Base-by-base conservation (phyloP, 176 grass and related monocot species). In the Oryza glumipatula region DNA sequence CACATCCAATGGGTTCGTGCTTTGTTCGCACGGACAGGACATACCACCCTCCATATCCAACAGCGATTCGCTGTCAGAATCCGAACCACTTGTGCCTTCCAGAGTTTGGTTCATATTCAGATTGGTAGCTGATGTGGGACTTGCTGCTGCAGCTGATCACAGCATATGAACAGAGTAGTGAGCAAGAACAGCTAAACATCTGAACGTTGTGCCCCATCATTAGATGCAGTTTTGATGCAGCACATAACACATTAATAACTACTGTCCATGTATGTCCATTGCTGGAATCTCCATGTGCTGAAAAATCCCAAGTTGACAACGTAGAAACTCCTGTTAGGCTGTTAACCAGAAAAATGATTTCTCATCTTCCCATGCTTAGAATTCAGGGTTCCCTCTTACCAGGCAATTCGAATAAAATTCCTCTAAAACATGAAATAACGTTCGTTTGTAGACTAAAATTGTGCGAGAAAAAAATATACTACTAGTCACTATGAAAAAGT, bases 101-200 rank as follows among this genome's bases (percentile, higher is more conserved):
- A 86, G 67, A 66, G 87, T 64, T 75, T 92, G 89, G 45, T 81
- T 92, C 44, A 79, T 84, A 22, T 43, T 88, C 7, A 85, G 83
- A 77, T 94, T 92, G 74, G 89, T 90, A 16, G 92, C 86, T 16
- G 96, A 98, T 72, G 88, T 92, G 52, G 91, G 96, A 69, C 89
- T 98, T 56, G 83, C 91, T 16, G 39, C 1, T 41, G 87, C 89
- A 60, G 77, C 93, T 86, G 66, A 58, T 54, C 52, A 58, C 43
- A 52, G 84, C 56, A 85, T 44, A 72, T 74, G 6, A 68, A 88
- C 7, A 78, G 33, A 44, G 39, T 10, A 0, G 76, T 91, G 56
- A 86, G 81, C 33, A 52, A 80, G 2, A 74, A 80, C 9, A 72
- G 2, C 30, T 76, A 48, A 39, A 78, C 7, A 72, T 70, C 32